These are phyloP conservation scores for Melampsora medusae DNA, from an alignment of 1,284 basidiomycete genomes.

Conservation along the genomic window DNA sequence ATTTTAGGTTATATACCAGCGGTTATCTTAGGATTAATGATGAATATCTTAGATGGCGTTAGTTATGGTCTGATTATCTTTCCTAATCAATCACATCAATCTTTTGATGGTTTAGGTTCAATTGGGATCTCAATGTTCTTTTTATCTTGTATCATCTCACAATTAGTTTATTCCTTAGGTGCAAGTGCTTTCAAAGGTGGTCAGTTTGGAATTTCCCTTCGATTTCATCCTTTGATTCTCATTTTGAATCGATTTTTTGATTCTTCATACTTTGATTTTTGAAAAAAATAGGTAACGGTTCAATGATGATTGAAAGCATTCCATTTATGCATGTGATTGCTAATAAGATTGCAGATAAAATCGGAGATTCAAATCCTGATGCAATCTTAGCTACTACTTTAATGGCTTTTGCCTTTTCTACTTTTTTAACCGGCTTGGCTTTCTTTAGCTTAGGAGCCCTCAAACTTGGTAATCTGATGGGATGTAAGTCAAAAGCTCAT, in stretches of 20 bases:
- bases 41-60: conserved; percentile 85
- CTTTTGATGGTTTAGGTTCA: conserved; percentile 78
- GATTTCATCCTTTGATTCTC: neutral
- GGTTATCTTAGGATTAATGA: conserved; percentile 76
- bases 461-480: conserved; percentile 78
- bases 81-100: conserved; percentile 66
- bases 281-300: conserved; percentile 76
- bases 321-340: conserved; percentile 95
- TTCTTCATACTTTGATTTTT: neutral
- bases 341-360: conserved; percentile 68
- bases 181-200: conserved; percentile 74
- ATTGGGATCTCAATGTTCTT: conserved; percentile 66
- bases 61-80: conserved; percentile 74
- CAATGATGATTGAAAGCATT: conserved; percentile 98
- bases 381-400: conserved; percentile 87
- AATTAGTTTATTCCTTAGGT: conserved; percentile 79
- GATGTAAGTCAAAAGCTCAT: conserved; percentile 57
- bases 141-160: conserved; percentile 67
- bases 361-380: conserved; percentile 68
- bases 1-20: conserved; percentile 61
- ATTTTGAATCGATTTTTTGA: neutral
- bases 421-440: conserved; percentile 83
- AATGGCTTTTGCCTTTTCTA: conserved; percentile 81
- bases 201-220: neutral
- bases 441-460: conserved; percentile 83